A percentile compares a stretch with the other conserved stretches of the same genome.
Conservation (phyloP, 2,329 filamentous ascomycete species). For the Ophiostoma triangulosporum region DNA sequence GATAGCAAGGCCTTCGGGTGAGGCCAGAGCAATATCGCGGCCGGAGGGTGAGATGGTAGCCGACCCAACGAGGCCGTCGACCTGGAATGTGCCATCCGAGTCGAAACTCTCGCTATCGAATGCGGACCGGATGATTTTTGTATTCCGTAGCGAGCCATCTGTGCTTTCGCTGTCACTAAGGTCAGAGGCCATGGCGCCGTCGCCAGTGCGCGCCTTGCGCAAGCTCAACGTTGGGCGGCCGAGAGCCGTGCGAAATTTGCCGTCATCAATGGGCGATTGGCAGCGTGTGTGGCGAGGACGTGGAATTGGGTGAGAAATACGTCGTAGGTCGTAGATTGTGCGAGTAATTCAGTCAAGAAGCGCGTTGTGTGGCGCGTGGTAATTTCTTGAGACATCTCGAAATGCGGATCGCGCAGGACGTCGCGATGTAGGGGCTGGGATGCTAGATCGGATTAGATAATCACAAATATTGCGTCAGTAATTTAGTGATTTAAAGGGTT, state of each 20-base stretch:
- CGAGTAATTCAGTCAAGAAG: background rate
- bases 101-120: constrained; percentile 83
- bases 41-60: constrained; percentile 88
- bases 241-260: background rate
- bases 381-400: too few species aligned
- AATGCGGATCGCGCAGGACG: background rate
- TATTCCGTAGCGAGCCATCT: constrained; percentile 41
- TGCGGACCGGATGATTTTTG: constrained; percentile 50
- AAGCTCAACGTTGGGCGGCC: background rate
- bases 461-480: too few species aligned
- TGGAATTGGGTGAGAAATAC: background rate
- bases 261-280: background rate
- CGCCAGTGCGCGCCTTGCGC: background rate
- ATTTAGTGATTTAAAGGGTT: too few species aligned
- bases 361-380: background rate
- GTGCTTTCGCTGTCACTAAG: constrained; percentile 14
- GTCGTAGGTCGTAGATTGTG: background rate
- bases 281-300: background rate
- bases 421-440: background rate
- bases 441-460: background rate
- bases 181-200: constrained; percentile 28
- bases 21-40: constrained; percentile 79
- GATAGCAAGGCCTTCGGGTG: constrained; percentile 76
- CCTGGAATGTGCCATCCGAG: constrained; percentile 68
- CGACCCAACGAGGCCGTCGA: constrained; percentile 71